A percentile compares a stretch with the other conserved stretches of the same genome.
phyloP scores from a whole-genome alignment of 495 filamentous ascomycete genomes.

The Alectoria sarmentosa region DNA sequence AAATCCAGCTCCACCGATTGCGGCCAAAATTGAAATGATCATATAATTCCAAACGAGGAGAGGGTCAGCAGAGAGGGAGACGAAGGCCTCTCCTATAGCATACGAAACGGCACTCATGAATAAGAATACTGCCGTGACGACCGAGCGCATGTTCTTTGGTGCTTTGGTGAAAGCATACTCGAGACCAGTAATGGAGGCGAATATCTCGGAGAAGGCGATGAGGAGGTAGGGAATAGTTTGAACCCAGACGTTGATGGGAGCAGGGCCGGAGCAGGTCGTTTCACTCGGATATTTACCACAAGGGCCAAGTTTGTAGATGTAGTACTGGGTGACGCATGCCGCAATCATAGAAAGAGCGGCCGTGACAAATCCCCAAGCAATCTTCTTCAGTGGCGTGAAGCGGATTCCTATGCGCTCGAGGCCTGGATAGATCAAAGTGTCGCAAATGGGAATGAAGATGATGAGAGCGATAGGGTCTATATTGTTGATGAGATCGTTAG shows the following conservation, averaged over 20 bases:
- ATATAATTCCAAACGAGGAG: constrained; percentile 22
- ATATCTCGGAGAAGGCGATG: constrained; percentile 62
- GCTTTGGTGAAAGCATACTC: constrained; percentile 77
- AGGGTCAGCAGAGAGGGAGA: constrained; percentile 36
- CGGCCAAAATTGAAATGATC: constrained; percentile 29
- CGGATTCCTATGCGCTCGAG: constrained; percentile 54
- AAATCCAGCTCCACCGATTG: constrained; percentile 38
- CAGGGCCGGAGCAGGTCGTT: constrained; percentile 35
- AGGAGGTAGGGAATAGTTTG: constrained; percentile 59
- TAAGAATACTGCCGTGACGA: constrained; percentile 33
- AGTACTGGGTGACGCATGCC: constrained; percentile 57
- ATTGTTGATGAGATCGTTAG: constrained; percentile 73
- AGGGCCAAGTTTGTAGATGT: constrained; percentile 55
- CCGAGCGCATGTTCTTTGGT: constrained; percentile 58
- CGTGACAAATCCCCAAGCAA: constrained; percentile 58
- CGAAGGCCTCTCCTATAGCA: constrained; percentile 37
- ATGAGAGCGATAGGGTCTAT: constrained; percentile 69
- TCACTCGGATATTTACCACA: constrained; percentile 44
- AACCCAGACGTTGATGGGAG: constrained; percentile 51
- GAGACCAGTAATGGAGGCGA: constrained; percentile 57
- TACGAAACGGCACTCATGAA: constrained; percentile 35
- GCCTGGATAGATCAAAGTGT: constrained; percentile 59
- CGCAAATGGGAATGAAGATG: constrained; percentile 71
- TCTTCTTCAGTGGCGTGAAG: constrained; percentile 67
- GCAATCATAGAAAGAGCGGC: constrained; percentile 55